phyloP scores from a whole-genome alignment of 176 grass and related monocot genomes.

The Dendrocalamus sinicus region DNA sequence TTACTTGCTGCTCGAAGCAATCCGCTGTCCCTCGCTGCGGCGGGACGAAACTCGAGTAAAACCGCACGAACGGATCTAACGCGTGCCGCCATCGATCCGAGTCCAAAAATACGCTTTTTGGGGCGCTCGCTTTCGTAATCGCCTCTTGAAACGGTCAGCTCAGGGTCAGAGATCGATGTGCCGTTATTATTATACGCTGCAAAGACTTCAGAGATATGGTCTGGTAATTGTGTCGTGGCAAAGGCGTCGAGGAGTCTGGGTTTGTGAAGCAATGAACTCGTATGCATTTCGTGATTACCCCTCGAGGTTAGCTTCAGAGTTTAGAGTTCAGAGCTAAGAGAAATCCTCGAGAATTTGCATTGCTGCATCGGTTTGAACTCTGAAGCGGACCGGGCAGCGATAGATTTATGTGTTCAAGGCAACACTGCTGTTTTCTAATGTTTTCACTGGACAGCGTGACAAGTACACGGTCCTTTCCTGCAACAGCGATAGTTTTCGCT shows the following conservation, averaged over 20 bases:
- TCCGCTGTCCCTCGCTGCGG: background rate
- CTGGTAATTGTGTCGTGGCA: background rate
- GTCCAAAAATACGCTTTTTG: constrained; percentile 35
- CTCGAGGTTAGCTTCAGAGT: background rate
- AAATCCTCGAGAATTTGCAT: constrained; percentile 1
- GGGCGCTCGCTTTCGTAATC: constrained; percentile 17
- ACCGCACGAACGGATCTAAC: constrained; percentile 49
- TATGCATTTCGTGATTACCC: background rate
- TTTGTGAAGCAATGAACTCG: background rate
- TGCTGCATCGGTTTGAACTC: constrained; percentile 45
- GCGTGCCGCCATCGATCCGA: background rate
- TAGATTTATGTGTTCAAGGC: constrained; percentile 53
- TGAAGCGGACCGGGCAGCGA: background rate
- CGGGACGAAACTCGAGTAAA: constrained; percentile 44
- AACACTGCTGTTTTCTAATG: constrained; percentile 39
- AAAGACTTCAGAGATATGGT: background rate
- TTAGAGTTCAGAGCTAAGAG: background rate
- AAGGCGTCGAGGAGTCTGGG: background rate
- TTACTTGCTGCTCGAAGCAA: constrained; percentile 6
- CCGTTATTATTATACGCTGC: background rate
- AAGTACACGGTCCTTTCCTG: constrained; percentile 25
- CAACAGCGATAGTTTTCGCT: background rate
- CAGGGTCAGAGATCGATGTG: background rate
- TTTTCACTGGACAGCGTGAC: background rate
- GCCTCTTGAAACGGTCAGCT: constrained; percentile 36